phyloP scores from a whole-genome alignment of 2,329 filamentous ascomycete genomes.

The Rhinocladiella mackenziei region DNA sequence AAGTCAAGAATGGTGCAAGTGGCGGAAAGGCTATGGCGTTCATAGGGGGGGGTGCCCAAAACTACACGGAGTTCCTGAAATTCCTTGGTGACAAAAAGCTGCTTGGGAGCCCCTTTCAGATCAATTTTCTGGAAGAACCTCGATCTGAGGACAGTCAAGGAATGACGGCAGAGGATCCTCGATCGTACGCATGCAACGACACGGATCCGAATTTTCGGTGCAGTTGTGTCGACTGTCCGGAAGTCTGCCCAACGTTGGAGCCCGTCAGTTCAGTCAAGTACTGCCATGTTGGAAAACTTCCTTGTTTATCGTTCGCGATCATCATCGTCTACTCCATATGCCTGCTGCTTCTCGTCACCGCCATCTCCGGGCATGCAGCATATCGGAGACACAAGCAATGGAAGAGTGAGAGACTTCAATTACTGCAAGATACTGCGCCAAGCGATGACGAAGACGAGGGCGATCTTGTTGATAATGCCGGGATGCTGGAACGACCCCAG shows the following conservation, averaged over 20 bases:
- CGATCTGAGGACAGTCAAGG: conserved; percentile 52
- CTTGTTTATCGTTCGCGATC: conserved; percentile 88
- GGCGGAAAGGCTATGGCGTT: conserved; percentile 93
- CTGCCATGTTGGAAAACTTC: conserved; percentile 82
- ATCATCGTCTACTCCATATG: conserved; percentile 80
- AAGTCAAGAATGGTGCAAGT: conserved; percentile 95
- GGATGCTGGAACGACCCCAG: conserved; percentile 73
- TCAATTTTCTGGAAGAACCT: conserved; percentile 72
- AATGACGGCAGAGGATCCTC: conserved; percentile 70
- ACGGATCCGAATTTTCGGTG: conserved; percentile 81
- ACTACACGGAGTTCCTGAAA: conserved; percentile 80
- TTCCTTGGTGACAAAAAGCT: conserved; percentile 90
- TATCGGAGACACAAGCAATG: conserved; percentile 69
- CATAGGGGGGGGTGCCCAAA: conserved; percentile 90
- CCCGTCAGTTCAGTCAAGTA: conserved; percentile 64
- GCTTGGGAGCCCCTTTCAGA: conserved; percentile 90
- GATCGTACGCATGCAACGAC: conserved; percentile 82
- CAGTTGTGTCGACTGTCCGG: conserved; percentile 87
- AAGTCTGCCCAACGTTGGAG: conserved; percentile 77
- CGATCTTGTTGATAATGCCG: conserved; percentile 70
- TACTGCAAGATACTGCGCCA: conserved; percentile 76
- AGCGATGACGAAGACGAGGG: conserved; percentile 86
- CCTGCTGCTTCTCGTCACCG: conserved; percentile 62
- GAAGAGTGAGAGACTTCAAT: conserved; percentile 75
- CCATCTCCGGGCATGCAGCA: conserved; percentile 68